These are phyloP conservation scores for Daldinia bambusicola DNA, from an alignment of 495 filamentous ascomycete species.

Conservation along the genomic window DNA sequence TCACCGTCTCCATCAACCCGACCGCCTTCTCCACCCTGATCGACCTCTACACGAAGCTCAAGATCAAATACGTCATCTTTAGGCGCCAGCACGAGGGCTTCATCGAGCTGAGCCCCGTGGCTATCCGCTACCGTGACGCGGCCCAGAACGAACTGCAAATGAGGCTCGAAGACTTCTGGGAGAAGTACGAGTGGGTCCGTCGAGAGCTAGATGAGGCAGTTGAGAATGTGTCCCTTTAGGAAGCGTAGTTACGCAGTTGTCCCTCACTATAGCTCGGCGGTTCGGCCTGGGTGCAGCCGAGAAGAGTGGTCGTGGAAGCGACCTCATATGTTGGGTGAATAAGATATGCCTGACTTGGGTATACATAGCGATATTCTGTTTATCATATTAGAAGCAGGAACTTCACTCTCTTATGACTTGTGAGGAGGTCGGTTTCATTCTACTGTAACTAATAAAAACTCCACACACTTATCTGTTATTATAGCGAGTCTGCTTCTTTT, in stretches of 20 bases:
- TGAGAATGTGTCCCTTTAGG: not conserved
- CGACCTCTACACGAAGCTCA: not conserved
- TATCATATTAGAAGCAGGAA: not conserved
- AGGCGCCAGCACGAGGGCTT: constrained; percentile 24
- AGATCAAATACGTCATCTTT: not conserved
- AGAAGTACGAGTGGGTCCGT: not conserved
- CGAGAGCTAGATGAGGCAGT: not conserved
- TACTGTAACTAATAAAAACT: not conserved
- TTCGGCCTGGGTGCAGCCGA: not conserved
- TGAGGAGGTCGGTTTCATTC: not conserved
- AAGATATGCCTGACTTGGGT: not conserved
- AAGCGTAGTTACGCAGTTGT: not conserved
- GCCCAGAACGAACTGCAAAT: not conserved
- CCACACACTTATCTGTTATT: too few species aligned
- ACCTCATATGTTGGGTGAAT: not conserved
- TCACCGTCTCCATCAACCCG: not conserved
- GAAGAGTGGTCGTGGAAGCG: not conserved
- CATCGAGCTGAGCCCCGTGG: constrained; percentile 19
- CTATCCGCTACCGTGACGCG: not conserved
- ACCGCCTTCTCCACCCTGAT: not conserved
- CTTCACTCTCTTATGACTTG: not conserved
- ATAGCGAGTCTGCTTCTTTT: not conserved
- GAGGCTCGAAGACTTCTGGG: constrained; percentile 8
- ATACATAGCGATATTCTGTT: not conserved
- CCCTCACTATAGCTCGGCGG: not conserved